Conservation (phyloP, 1,284 basidiomycete species). For the Ceraceosorus bombacis region DNA sequence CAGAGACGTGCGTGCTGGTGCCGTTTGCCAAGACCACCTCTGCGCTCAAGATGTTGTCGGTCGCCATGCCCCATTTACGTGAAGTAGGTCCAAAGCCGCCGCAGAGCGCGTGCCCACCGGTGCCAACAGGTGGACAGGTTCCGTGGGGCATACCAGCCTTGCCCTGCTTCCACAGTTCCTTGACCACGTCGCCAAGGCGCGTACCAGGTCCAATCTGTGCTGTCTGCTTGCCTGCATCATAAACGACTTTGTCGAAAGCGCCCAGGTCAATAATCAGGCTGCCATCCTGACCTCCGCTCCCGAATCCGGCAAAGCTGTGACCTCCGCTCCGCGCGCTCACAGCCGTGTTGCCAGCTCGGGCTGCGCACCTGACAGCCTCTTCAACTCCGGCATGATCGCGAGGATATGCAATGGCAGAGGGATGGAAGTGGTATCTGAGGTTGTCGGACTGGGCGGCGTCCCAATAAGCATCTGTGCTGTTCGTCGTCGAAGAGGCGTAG, state of each 20-base stretch:
- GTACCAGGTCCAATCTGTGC: conserved; percentile 42
- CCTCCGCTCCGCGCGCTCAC: conserved; percentile 48
- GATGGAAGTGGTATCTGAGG: conserved; percentile 44
- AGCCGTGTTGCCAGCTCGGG: conserved; percentile 15
- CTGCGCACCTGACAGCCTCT: conserved; percentile 37
- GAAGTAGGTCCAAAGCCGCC: conserved; percentile 44
- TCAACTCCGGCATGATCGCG: conserved; percentile 24
- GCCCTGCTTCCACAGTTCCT: conserved; percentile 38
- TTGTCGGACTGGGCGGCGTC: conserved; percentile 44
- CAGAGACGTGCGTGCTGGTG: conserved; percentile 27
- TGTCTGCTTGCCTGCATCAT: conserved; percentile 16
- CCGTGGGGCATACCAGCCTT: conserved; percentile 45
- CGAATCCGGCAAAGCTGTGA: conserved; percentile 45
- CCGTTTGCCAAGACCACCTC: conserved; percentile 49
- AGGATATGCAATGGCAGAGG: conserved; percentile 42
- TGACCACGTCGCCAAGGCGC: conserved; percentile 48
- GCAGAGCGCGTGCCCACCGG: conserved; percentile 45
- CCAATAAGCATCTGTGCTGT: conserved; percentile 12
- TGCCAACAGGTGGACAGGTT: conserved; percentile 46
- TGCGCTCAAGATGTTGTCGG: conserved; percentile 42
- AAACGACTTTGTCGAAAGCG: conserved; percentile 14
- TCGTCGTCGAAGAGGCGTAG: neutral
- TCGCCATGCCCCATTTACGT: conserved; percentile 44
- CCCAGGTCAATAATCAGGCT: conserved; percentile 36
- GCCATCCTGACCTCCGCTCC: conserved; percentile 42